These are phyloP conservation scores for Xylariaceae sp. DNA, from an alignment of 2,329 filamentous ascomycete species.

Conservation along the genomic window DNA sequence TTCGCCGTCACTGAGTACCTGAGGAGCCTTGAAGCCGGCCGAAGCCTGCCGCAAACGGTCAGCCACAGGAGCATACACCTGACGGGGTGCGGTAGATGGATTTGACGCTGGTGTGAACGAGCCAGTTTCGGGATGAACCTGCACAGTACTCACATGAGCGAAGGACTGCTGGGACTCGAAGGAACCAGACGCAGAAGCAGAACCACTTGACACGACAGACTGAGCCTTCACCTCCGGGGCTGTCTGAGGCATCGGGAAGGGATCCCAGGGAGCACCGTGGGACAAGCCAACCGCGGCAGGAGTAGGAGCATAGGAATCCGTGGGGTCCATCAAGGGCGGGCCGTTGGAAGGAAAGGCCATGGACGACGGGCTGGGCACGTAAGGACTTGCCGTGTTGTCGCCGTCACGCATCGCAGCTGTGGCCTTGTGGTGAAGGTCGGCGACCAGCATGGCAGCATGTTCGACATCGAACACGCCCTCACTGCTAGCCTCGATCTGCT, in stretches of 20 bases:
- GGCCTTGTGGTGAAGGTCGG: slow-evolving; percentile 93
- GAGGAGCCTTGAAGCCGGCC: slow-evolving; percentile 63
- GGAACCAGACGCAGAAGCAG: slow-evolving; percentile 54
- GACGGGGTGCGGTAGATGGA: no score
- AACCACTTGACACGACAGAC: slow-evolving; percentile 59
- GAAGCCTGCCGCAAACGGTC: slow-evolving; percentile 66
- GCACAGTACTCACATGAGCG: slow-evolving; percentile 47
- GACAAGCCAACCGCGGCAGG: slow-evolving; percentile 74
- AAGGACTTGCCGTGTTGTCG: slow-evolving; percentile 36
- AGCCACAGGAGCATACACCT: no score
- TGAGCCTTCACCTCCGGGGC: slow-evolving; percentile 67
- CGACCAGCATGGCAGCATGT: slow-evolving; percentile 96
- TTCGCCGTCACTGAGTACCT: slow-evolving; percentile 77
- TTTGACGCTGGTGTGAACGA: no score
- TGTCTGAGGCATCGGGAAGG: slow-evolving; percentile 62
- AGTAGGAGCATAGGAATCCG: slow-evolving; percentile 68
- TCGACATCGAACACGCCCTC: slow-evolving; percentile 93
- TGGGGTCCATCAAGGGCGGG: slow-evolving; percentile 66
- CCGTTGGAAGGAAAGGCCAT: slow-evolving; percentile 68
- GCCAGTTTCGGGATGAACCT: no score
- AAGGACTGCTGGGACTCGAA: slow-evolving; percentile 63
- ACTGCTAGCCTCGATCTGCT: slow-evolving; percentile 86
- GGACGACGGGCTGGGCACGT: slow-evolving; percentile 49
- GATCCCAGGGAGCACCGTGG: slow-evolving; percentile 79
- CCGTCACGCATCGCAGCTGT: slow-evolving; percentile 60